These are phyloP conservation scores for Fusarium kyushuense DNA, from an alignment of 2,329 filamentous ascomycete genomes.

Conservation along the genomic window DNA sequence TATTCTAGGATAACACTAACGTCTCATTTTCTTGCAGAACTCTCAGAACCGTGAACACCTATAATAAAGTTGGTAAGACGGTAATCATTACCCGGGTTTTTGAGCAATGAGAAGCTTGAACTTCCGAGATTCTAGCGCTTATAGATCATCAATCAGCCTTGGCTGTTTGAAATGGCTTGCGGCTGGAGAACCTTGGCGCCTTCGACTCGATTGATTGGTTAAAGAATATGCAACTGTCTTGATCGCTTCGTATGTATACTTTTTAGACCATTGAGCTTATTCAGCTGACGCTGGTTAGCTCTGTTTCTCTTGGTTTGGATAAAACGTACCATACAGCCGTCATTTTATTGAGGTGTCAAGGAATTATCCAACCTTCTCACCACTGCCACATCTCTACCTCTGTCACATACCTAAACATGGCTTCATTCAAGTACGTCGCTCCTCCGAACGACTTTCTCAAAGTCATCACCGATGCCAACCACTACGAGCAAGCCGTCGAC, in stretches of 20 bases:
- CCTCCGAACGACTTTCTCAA: slow-evolving; percentile 13
- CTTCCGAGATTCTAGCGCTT: not conserved
- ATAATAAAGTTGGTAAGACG: not conserved
- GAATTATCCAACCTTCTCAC: not conserved
- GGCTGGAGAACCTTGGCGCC: not conserved
- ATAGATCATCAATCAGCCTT: not conserved
- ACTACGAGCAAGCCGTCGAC: slow-evolving; percentile 45
- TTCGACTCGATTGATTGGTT: not conserved
- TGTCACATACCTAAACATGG: not conserved
- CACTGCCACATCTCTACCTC: not conserved
- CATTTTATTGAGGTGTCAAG: not conserved
- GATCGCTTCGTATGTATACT: not conserved
- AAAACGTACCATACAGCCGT: not conserved
- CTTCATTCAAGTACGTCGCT: slow-evolving; percentile 20
- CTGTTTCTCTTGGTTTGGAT: no score
- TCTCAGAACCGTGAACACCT: no score
- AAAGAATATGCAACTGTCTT: not conserved
- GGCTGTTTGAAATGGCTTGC: not conserved
- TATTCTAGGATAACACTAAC: not conserved
- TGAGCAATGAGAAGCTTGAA: not conserved
- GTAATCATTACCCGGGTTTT: not conserved
- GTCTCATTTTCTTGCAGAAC: not conserved
- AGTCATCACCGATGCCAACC: slow-evolving; percentile 15
- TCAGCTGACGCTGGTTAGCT: not conserved
- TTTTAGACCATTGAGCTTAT: not conserved